Evolutionary conservation across 139 green algal genomes (phyloP), one percentile per base, ranked within the genome.

Genomic region (Coccomyxa sp.): DNA sequence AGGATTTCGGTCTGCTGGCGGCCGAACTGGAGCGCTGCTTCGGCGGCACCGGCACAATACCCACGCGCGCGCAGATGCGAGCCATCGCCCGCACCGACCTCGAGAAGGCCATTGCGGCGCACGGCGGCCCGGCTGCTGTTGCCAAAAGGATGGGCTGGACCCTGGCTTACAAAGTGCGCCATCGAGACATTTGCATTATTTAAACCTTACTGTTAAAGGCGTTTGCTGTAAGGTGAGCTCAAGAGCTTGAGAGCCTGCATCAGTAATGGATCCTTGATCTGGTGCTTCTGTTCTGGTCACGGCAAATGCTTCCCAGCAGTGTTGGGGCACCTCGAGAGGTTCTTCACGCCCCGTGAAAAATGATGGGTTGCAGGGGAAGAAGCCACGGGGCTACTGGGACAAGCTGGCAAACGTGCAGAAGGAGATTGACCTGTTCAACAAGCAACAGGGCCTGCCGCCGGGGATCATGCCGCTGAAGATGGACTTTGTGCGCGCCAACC

Each of bases 361-460:
- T 60, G 21, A 76, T 76, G 58, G 18, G 7, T 23, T 30, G 58
- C 79, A 71, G 28, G 17, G 10, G 25, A 84, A 86, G 76, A 87
- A 89, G 68, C 91, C 87, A 18, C 81, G 79, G 14, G 90, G 91
- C 13, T 94, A 91, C 63, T 94, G 91, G 91, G 77, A 91, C 76
- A 78, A 84, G 28, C 31, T 85, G 4, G 79, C 76, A 14, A 94
- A 94, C 67, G 67, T 93, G 30, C 80, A 77, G 51, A 32, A 76
- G 0, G 89, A 92, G 77, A 32, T 81, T 23, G 57, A 67, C 77
- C 23, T 31, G 51, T 81, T 71, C 77, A 51, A 21, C 77, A 68
- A 67, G 51, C 18, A 71, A 11, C 23, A 45, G 18, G 59, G n/a
- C 23, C 58, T 82, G 58, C 79, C 79, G 0, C 27, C 27, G 58